A percentile compares a stretch with the other conserved stretches of the same genome.
Evolutionary conservation across 805 yeast species (phyloP).

Genomic region (Cyberlindnera japonica): DNA sequence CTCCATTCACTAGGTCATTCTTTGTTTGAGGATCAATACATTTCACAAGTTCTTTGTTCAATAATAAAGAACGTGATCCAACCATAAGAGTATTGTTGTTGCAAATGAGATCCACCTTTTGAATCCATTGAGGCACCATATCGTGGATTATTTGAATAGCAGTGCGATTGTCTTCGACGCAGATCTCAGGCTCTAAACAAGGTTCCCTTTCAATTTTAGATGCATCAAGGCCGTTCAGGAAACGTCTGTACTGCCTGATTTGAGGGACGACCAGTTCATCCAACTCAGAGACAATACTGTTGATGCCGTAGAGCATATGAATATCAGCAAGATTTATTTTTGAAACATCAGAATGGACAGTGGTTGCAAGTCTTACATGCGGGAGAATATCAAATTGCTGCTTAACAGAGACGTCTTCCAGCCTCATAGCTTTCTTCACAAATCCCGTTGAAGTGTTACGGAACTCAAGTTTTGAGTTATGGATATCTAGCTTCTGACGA

Average conservation of each 20-base stretch:
- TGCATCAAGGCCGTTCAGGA: slow-evolving; percentile 3
- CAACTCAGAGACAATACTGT: slow-evolving; percentile 20
- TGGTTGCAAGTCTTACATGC: background rate
- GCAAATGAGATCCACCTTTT: slow-evolving; percentile 7
- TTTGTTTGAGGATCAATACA: slow-evolving; percentile 31
- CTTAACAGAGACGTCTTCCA: slow-evolving; percentile 17
- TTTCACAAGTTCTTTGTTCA: slow-evolving; percentile 38
- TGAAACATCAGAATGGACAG: slow-evolving; percentile 12
- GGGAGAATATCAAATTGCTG: slow-evolving; percentile 19
- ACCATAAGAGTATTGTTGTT: slow-evolving; percentile 26
- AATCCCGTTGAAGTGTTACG: slow-evolving; percentile 15
- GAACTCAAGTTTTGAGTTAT: slow-evolving; percentile 16
- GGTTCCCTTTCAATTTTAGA: background rate
- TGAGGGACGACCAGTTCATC: slow-evolving; percentile 16
- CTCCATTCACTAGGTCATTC: slow-evolving; percentile 39
- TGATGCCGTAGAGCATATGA: slow-evolving; percentile 30
- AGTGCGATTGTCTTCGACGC: slow-evolving; percentile 5
- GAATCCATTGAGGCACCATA: slow-evolving; percentile 24
- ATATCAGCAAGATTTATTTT: slow-evolving; percentile 29
- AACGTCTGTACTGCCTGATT: slow-evolving; percentile 14
- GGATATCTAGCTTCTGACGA: slow-evolving; percentile 14
- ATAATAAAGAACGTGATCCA: slow-evolving; percentile 42
- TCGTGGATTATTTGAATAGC: slow-evolving; percentile 17
- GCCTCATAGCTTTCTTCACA: slow-evolving; percentile 8
- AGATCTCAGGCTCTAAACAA: background rate